Evolutionary conservation across 345 rosid genomes (phyloP).

Genomic region (Eucalyptus polybractea): DNA sequence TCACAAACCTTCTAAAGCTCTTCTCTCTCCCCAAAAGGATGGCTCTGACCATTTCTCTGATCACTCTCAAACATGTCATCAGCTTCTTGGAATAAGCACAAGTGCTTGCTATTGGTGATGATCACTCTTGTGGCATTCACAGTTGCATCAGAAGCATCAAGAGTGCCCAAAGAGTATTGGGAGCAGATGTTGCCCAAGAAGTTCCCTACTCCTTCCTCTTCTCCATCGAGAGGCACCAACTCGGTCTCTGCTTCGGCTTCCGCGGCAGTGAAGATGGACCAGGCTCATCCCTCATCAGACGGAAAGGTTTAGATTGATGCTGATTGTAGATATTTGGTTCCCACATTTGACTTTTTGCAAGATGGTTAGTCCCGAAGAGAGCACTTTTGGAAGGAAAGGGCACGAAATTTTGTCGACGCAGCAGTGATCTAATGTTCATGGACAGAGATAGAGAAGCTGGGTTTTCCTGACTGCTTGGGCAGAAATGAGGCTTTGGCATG

Average conservation of each 20-base stretch:
- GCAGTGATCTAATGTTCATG: neutral
- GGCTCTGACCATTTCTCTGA: slow-evolving; percentile 5
- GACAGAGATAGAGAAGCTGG: too few species aligned
- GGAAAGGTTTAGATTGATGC: slow-evolving; percentile 37
- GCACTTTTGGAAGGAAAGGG: neutral
- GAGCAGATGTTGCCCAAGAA: slow-evolving; percentile 89
- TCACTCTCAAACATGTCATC: neutral
- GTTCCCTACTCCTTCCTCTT: slow-evolving; percentile 57
- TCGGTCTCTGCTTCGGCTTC: slow-evolving; percentile 34
- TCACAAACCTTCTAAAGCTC: slow-evolving; percentile 24
- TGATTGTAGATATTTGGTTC: neutral
- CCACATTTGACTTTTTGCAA: neutral
- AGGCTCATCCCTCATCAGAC: slow-evolving; percentile 21
- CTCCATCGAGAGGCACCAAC: slow-evolving; percentile 91
- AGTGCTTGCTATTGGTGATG: slow-evolving; percentile 4
- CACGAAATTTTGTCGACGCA: neutral
- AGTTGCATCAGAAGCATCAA: slow-evolving; percentile 35
- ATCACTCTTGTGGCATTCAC: slow-evolving; percentile 15
- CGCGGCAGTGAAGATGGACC: slow-evolving; percentile 10
- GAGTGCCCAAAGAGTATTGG: slow-evolving; percentile 52
- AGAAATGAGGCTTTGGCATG: neutral
- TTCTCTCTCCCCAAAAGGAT: neutral
- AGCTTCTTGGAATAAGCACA: slow-evolving; percentile 17
- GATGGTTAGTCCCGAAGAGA: neutral
- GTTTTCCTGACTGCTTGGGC: too few species aligned